Evolutionary conservation across 1,139 yeast genomes (phyloP).

Genomic region (Saccharomycopsis crataegensis): DNA sequence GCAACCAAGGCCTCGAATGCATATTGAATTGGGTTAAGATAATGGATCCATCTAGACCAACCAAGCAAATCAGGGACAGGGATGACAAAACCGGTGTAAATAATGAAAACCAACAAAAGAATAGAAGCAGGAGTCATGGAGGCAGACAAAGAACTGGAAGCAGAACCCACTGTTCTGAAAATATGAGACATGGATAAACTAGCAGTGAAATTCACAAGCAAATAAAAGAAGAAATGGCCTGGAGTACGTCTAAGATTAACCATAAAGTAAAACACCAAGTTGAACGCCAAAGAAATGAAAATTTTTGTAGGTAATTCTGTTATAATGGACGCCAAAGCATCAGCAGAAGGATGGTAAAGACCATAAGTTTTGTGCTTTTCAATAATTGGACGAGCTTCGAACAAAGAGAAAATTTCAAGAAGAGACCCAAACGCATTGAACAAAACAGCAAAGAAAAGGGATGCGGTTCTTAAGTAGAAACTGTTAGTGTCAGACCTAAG

Average conservation of each 20-base stretch:
- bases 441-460: slow-evolving; percentile 59
- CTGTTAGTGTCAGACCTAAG: slow-evolving; percentile 37
- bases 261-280: slow-evolving; percentile 51
- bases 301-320: slow-evolving; percentile 55
- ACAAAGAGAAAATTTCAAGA: slow-evolving; percentile 50
- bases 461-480: slow-evolving; percentile 53
- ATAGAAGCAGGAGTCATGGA: slow-evolving; percentile 60
- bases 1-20: slow-evolving; percentile 53
- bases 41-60: slow-evolving; percentile 66
- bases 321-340: slow-evolving; percentile 52
- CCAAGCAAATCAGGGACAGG: slow-evolving; percentile 53
- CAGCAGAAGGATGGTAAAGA: slow-evolving; percentile 61
- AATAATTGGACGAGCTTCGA: slow-evolving; percentile 57
- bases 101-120: slow-evolving; percentile 43
- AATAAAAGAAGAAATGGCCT: slow-evolving; percentile 53
- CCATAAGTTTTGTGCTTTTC: slow-evolving; percentile 65
- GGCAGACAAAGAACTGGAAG: slow-evolving; percentile 42
- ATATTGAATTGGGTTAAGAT: slow-evolving; percentile 55
- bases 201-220: slow-evolving; percentile 39
- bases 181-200: slow-evolving; percentile 54
- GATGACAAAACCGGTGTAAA: slow-evolving; percentile 61
- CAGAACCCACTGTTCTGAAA: slow-evolving; percentile 55
- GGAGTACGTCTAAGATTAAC: slow-evolving; percentile 48
- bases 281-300: slow-evolving; percentile 42
- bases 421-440: slow-evolving; percentile 62